Evolutionary conservation across 179 eudicot species (phyloP).

Genomic region (Sideroxylon spinosum): DNA sequence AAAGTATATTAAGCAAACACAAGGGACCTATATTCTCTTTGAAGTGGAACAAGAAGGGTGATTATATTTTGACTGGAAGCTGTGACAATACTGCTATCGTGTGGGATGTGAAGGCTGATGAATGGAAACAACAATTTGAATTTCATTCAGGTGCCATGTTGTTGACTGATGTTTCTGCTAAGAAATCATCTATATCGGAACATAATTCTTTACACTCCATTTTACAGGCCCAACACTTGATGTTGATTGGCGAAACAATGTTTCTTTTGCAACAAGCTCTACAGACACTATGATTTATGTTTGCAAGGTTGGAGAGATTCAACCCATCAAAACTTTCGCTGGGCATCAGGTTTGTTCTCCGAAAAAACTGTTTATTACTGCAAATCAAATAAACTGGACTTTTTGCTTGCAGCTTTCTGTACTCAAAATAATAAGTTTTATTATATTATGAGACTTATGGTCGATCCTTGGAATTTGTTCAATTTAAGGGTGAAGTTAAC

Average conservation of each 20-base stretch:
- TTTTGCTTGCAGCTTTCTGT: background rate
- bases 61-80: slow-evolving; percentile 67
- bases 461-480: background rate
- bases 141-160: slow-evolving; percentile 54
- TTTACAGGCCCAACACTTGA: slow-evolving; percentile 76
- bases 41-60: slow-evolving; percentile 72
- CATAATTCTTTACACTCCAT: background rate
- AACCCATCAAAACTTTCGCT: slow-evolving; percentile 52
- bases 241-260: slow-evolving; percentile 90
- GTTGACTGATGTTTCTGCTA: background rate
- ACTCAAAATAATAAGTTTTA: background rate
- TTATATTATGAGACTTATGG: background rate
- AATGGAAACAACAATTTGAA: slow-evolving; percentile 46
- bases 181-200: background rate
- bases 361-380: background rate
- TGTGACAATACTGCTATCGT: slow-evolving; percentile 59
- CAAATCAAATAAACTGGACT: background rate
- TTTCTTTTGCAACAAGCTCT: slow-evolving; percentile 86
- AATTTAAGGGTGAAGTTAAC: slow-evolving; percentile 88
- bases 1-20: slow-evolving; percentile 45
- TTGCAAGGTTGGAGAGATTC: slow-evolving; percentile 71
- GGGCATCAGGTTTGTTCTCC: slow-evolving; percentile 57
- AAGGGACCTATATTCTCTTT: slow-evolving; percentile 57
- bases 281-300: slow-evolving; percentile 83
- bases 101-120: slow-evolving; percentile 55